Base-by-base conservation (phyloP, 495 filamentous ascomycete genomes). In the Hypoxylon cercidicola region DNA sequence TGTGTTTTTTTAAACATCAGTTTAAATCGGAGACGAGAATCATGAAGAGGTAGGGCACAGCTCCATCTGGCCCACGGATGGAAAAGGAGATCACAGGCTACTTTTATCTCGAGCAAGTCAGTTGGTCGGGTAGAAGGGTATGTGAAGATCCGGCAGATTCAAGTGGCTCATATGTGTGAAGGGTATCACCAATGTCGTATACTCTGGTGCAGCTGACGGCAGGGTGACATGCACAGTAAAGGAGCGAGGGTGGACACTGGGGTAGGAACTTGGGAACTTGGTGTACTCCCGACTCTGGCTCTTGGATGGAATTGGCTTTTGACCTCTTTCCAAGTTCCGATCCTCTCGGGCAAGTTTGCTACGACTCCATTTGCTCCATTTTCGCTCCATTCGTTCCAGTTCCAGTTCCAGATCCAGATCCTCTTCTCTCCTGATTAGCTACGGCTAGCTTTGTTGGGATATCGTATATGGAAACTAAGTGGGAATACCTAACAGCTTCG, bases 131-230 rank as follows among this genome's bases (percentile, higher is more conserved):
- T 46, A 37, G 53, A 51, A 35, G 41, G 30, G 55, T 64, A 44
- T 60, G 55, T 49, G 60, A 68, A 60, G 65, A 68, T 63, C 65
- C 60, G 44, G 50, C 50, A 44, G 47, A 48, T 68, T 68, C 55
- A 55, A 64, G 43, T 68, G 65, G 65, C 55, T 68, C 55, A 64
- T 60, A 51, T 60, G 59, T 57, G 64, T 51, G 55, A 63, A 68
- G 64, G 59, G 64, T 68, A 64, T 63, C 60, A 68, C 60, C 60
- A 60, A 60, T 68, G 62, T 68, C 65, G 60, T 63, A 64, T 63
- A 68, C 58, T 68, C 39, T 53, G 60, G 60, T 46, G 60, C 59
- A 62, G 64, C 64, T 68, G 64, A 63, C 60, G 64, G 55, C 59
- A 63, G 59, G 64, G 60, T 68, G 49, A 16, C 50, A 68, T 68